A percentile compares a stretch with the other conserved stretches of the same genome.
Conservation (phyloP, 768 basidiomycete genomes). For the Tylopilus subfusipes region DNA sequence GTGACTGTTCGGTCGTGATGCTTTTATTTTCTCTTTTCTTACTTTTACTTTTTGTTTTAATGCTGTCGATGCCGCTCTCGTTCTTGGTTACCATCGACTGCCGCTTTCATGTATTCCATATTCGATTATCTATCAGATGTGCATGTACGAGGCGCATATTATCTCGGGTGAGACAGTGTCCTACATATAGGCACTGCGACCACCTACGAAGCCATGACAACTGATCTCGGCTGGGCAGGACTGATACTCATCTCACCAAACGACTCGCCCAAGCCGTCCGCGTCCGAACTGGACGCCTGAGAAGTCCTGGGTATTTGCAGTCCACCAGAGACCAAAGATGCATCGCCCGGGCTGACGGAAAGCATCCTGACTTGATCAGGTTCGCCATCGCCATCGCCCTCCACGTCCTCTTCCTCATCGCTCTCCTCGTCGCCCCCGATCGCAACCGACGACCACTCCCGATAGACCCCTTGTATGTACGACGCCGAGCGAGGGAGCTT, state of each 20-base stretch:
- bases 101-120: not conserved
- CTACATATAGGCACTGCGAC: too few species aligned
- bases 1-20: slow-evolving; percentile 20
- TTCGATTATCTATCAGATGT: not conserved
- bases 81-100: not conserved
- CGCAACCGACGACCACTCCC: slow-evolving; percentile 86
- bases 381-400: slow-evolving; percentile 34
- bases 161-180: too few species aligned
- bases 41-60: not conserved
- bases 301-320: slow-evolving; percentile 22
- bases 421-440: slow-evolving; percentile 66
- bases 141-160: too few species aligned
- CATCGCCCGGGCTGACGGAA: slow-evolving; percentile 4
- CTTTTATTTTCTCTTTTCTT: too few species aligned
- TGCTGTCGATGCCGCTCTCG: too few species aligned
- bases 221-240: slow-evolving; percentile 40
- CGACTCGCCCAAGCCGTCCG: slow-evolving; percentile 59
- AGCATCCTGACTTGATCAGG: not conserved
- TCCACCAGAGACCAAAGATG: slow-evolving; percentile 6
- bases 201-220: slow-evolving; percentile 13
- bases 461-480: slow-evolving; percentile 81
- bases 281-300: slow-evolving; percentile 31
- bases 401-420: slow-evolving; percentile 56
- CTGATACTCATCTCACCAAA: slow-evolving; percentile 86
- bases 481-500: slow-evolving; percentile 73